Percentiles rank a stretch among this genome's conserved stretches.
Evolutionary conservation across 164 flowering plant genomes (phyloP).

Genomic region (Chimonanthus salicifolius): DNA sequence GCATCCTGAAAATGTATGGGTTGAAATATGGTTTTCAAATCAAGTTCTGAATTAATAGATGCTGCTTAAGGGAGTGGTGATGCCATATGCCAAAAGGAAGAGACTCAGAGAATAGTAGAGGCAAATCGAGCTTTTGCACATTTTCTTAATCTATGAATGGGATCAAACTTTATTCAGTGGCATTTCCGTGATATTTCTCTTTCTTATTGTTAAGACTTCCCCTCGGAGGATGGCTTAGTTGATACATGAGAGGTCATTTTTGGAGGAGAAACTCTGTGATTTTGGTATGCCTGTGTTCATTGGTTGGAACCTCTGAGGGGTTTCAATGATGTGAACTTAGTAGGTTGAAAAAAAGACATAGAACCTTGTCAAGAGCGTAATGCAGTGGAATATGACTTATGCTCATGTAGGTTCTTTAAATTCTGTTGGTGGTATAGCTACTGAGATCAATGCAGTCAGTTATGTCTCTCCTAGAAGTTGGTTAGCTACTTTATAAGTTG

Average conservation of each 20-base stretch:
- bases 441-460: conserved; percentile 1
- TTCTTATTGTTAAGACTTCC: too few species aligned
- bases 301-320: neutral
- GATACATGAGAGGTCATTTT: too few species aligned
- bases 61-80: neutral
- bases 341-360: neutral
- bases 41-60: neutral
- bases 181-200: too few species aligned
- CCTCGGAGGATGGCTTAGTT: too few species aligned
- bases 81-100: neutral
- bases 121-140: too few species aligned
- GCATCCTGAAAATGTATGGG: neutral
- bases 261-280: too few species aligned
- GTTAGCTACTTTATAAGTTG: neutral
- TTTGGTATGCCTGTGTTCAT: too few species aligned
- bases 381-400: conserved; percentile 2
- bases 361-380: neutral
- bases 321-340: neutral
- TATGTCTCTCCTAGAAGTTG: conserved; percentile 1
- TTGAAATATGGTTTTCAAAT: neutral
- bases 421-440: neutral
- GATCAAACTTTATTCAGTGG: too few species aligned
- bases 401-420: neutral
- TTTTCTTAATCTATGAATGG: too few species aligned
- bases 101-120: too few species aligned